Percentiles rank a stretch among this genome's conserved stretches.
Conservation (phyloP, 2,329 filamentous ascomycete species). For the Botrytis cinerea region DNA sequence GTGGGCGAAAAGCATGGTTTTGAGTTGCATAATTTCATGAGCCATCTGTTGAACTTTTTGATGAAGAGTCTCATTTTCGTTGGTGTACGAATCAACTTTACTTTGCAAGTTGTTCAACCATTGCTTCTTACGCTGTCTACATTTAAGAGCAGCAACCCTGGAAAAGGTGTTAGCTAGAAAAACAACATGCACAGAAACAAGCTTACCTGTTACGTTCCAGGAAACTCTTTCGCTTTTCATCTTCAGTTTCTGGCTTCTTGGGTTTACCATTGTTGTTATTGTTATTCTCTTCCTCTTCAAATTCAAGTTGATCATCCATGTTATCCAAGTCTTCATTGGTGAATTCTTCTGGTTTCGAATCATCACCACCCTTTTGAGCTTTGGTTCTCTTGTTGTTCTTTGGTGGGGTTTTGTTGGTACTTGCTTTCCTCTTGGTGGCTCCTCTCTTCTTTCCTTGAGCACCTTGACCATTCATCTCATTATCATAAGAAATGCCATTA, state of each 20-base stretch:
- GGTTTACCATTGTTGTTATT: constrained; percentile 60
- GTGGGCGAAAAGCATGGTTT: constrained; percentile 88
- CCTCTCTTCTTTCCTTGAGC: constrained; percentile 4
- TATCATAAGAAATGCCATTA: neutral
- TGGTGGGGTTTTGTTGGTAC: neutral
- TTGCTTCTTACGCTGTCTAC: constrained; percentile 97
- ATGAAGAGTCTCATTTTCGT: constrained; percentile 85
- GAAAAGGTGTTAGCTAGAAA: constrained; percentile 16
- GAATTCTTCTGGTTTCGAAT: constrained; percentile 12
- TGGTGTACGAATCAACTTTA: constrained; percentile 91
- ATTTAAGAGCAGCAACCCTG: constrained; percentile 94
- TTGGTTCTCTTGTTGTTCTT: constrained; percentile 5
- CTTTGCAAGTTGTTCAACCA: constrained; percentile 94
- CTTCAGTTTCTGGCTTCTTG: constrained; percentile 83
- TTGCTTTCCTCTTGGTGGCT: neutral
- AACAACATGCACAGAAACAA: neutral
- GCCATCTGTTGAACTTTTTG: constrained; percentile 80
- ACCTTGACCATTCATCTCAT: constrained; percentile 11
- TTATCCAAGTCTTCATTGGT: constrained; percentile 14
- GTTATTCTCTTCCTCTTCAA: constrained; percentile 57
- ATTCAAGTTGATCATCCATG: constrained; percentile 41
- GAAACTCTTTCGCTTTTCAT: constrained; percentile 98
- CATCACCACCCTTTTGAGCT: neutral
- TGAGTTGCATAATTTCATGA: constrained; percentile 93
- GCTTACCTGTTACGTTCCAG: constrained; percentile 89